phyloP scores from a whole-genome alignment of 805 yeast genomes.

The Alloascoidea africana region DNA sequence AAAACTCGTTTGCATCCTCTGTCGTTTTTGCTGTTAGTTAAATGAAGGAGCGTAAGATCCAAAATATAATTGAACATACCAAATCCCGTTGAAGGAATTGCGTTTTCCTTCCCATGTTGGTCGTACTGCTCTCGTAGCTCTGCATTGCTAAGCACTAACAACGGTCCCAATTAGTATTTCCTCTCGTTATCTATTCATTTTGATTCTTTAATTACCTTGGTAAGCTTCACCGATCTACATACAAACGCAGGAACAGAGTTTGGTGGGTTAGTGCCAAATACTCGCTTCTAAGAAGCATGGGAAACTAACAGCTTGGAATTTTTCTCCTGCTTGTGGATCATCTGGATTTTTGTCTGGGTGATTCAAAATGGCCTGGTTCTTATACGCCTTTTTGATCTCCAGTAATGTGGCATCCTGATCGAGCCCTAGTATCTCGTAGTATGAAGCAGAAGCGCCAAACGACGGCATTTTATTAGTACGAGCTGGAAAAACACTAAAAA shows the following conservation, averaged over 20 bases:
- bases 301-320: constrained; percentile 55
- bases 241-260: constrained; percentile 1
- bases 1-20: constrained; percentile 75
- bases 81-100: constrained; percentile 54
- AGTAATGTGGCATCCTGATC: constrained; percentile 51
- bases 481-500: no score
- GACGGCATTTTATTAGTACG: no score
- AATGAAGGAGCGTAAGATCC: no score
- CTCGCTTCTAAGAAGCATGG: no score
- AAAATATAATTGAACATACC: no score
- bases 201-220: constrained; percentile 18
- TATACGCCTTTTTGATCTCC: constrained; percentile 87
- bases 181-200: constrained; percentile 11
- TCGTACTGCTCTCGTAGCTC: constrained; percentile 63
- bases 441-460: no score
- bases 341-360: constrained; percentile 98
- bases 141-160: constrained; percentile 50
- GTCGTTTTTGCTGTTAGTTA: no score
- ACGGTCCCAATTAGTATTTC: constrained; percentile 10
- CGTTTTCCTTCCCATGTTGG: constrained; percentile 67
- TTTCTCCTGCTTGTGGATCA: constrained; percentile 77
- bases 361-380: constrained; percentile 74
- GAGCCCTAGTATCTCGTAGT: constrained; percentile 72
- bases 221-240: constrained; percentile 29
- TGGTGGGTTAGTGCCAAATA: background rate